Percentiles rank a stretch among this genome's conserved stretches.
These are phyloP conservation scores for Exophiala bonariae DNA, from an alignment of 2,329 filamentous ascomycete genomes.

Conservation along the genomic window DNA sequence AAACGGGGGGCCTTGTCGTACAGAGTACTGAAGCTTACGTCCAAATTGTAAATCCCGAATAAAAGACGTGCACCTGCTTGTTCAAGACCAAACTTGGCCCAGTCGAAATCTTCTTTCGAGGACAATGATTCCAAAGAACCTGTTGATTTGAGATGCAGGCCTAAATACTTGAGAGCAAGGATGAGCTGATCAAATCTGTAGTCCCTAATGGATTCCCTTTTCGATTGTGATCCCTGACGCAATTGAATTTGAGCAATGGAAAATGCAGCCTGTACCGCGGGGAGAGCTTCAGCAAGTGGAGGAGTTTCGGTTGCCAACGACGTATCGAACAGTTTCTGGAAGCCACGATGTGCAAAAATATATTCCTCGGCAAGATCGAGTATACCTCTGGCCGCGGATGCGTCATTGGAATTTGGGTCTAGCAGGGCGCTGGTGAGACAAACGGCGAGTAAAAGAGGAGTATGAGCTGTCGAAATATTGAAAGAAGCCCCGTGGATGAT, in stretches of 20 bases:
- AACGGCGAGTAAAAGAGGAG: neutral
- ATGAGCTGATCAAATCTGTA: neutral
- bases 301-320: too few species aligned
- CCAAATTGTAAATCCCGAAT: conserved; percentile 4
- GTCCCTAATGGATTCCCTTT: neutral
- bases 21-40: conserved; percentile 6
- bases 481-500: conserved; percentile 4
- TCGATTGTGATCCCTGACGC: neutral
- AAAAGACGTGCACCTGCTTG: too few species aligned
- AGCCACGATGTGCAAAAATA: conserved; percentile 1
- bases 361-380: conserved; percentile 10
- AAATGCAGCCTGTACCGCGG: conserved; percentile 4
- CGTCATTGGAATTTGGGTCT: neutral
- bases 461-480: neutral
- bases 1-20: neutral
- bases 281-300: conserved; percentile 1
- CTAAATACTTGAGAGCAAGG: too few species aligned
- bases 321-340: neutral
- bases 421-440: too few species aligned
- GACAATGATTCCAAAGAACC: too few species aligned
- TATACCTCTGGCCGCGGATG: neutral
- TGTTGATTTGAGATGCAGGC: too few species aligned
- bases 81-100: too few species aligned
- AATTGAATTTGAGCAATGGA: conserved; percentile 5
- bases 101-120: too few species aligned